Evolutionary conservation across 75 land plant species (phyloP).

Genomic region (Cryptomeria japonica): DNA sequence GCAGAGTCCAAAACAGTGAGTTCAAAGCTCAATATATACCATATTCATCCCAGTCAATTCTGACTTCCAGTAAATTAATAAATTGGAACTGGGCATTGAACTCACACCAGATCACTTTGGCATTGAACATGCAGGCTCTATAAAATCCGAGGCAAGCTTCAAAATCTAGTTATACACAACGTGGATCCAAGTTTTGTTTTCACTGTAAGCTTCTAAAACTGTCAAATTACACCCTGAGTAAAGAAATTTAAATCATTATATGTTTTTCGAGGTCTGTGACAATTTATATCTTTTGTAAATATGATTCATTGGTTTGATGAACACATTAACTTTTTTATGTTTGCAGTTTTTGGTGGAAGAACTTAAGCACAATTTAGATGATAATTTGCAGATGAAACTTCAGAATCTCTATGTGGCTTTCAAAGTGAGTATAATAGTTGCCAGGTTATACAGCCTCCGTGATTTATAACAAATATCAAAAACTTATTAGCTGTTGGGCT

Average conservation of each 20-base stretch:
- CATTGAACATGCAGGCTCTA: conserved; percentile 28
- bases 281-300: background rate
- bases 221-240: background rate
- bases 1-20: conserved; percentile 43
- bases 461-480: background rate
- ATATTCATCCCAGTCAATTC: background rate
- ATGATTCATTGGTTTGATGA: background rate
- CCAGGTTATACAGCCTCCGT: background rate
- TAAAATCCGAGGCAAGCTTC: conserved; percentile 41
- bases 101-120: background rate
- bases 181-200: conserved; percentile 32
- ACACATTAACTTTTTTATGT: background rate
- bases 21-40: background rate
- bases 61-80: background rate
- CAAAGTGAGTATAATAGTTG: conserved; percentile 16
- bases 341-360: conserved; percentile 35
- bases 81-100: background rate
- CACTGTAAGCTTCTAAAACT: conserved; percentile 16
- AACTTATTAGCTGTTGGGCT: background rate
- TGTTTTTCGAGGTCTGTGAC: background rate
- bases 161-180: conserved; percentile 31
- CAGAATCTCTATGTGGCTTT: conserved; percentile 21
- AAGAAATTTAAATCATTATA: background rate
- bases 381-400: conserved; percentile 6
- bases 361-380: conserved; percentile 23